Conservation (phyloP, 441 rosid genomes). For the Brassica hybrid region DNA sequence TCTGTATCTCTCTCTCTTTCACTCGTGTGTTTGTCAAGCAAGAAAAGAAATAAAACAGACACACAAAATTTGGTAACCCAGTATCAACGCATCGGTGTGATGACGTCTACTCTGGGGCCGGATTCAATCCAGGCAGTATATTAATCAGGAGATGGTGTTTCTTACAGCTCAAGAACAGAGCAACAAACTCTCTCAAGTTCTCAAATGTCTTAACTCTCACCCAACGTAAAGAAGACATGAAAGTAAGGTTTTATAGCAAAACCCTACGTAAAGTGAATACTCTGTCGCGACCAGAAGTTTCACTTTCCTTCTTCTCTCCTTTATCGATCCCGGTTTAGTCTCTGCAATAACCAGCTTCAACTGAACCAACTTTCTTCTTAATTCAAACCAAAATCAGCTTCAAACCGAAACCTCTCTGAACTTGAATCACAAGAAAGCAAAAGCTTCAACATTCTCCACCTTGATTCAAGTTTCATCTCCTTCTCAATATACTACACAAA, state of each 20-base stretch:
- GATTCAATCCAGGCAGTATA: neutral
- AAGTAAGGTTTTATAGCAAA: neutral
- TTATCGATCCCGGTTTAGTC: neutral
- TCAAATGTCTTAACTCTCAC: neutral
- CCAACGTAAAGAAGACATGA: neutral
- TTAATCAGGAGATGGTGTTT: neutral
- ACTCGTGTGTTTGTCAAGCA: too few species aligned
- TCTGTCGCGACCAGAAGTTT: neutral
- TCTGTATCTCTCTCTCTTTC: too few species aligned
- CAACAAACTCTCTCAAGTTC: neutral
- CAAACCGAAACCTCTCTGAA: neutral
- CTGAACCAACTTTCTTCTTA: neutral
- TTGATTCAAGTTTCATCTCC: neutral
- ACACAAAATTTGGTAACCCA: neutral
- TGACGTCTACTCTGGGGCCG: neutral
- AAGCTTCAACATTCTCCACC: neutral
- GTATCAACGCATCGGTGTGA: neutral
- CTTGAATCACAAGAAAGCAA: neutral
- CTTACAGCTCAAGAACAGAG: neutral
- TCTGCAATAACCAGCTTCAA: neutral
- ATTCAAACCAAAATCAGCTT: neutral
- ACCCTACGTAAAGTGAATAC: neutral
- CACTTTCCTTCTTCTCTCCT: neutral
- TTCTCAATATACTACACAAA: neutral
- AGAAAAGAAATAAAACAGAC: too few species aligned